These are phyloP conservation scores for Saccharum spontaneum DNA, from an alignment of 176 grass and related monocot genomes.

Conservation along the genomic window DNA sequence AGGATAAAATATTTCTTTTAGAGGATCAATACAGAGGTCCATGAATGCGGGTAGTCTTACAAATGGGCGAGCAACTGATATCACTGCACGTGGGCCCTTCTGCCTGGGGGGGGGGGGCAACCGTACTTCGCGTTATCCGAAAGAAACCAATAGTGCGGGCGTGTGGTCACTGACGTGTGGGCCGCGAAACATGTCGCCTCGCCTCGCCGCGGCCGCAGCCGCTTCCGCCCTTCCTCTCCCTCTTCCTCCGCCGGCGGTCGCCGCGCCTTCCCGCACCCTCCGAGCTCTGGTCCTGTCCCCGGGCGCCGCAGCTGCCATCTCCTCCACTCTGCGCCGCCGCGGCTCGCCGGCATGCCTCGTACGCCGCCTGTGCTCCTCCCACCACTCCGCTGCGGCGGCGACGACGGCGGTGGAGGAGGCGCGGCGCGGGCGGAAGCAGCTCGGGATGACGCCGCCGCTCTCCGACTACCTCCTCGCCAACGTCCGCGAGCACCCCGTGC, in stretches of 20 bases:
- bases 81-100: neutral
- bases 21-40: too few species aligned
- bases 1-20: too few species aligned
- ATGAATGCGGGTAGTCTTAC: too few species aligned
- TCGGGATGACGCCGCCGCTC: slow-evolving; percentile 62
- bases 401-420: slow-evolving; percentile 51
- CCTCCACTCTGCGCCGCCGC: neutral
- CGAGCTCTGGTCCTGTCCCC: neutral
- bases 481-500: slow-evolving; percentile 82
- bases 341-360: neutral
- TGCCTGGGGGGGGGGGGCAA: accelerated
- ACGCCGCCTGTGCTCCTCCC: slow-evolving; percentile 21
- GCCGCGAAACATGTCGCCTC: slow-evolving; percentile 3
- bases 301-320: neutral
- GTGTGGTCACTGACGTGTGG: slow-evolving; percentile 16
- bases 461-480: slow-evolving; percentile 84
- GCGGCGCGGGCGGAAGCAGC: slow-evolving; percentile 70
- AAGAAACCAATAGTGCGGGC: neutral
- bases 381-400: slow-evolving; percentile 12
- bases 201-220: slow-evolving; percentile 20
- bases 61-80: neutral
- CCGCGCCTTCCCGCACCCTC: neutral
- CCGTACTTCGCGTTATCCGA: neutral
- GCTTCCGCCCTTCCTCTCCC: neutral
- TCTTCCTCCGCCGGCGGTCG: neutral